Evolutionary conservation across 2,329 filamentous ascomycete species (phyloP).

Genomic region (Ophiostoma perfectum): DNA sequence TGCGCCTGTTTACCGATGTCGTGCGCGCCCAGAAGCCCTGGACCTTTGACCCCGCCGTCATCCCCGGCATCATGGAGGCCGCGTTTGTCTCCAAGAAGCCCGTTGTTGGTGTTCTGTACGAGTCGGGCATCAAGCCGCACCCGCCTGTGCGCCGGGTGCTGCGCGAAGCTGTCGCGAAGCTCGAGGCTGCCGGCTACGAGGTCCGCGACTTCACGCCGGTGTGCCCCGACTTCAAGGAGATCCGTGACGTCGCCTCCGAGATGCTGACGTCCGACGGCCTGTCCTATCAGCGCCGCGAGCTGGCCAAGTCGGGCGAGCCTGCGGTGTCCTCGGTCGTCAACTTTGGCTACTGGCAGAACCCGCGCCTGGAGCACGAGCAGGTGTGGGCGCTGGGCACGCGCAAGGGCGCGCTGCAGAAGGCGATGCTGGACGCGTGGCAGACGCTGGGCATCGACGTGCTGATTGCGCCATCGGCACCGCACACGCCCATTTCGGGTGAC

Average conservation of each 20-base stretch:
- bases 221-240: conserved; percentile 25
- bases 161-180: conserved; percentile 38
- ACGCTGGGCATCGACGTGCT: conserved; percentile 24
- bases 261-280: conserved; percentile 24
- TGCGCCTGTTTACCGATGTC: conserved; percentile 50
- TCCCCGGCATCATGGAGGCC: conserved; percentile 58
- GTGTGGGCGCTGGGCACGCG: conserved; percentile 25
- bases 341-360: conserved; percentile 26
- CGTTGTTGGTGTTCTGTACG: conserved; percentile 50
- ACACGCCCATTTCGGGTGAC: conserved; percentile 19
- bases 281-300: conserved; percentile 24
- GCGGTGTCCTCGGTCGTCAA: conserved; percentile 22
- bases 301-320: conserved; percentile 24
- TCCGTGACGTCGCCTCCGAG: conserved; percentile 22
- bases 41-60: conserved; percentile 73
- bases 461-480: conserved; percentile 22
- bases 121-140: conserved; percentile 49
- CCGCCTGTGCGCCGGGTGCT: conserved; percentile 55
- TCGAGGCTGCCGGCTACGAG: conserved; percentile 53
- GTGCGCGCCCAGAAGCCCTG: conserved; percentile 46
- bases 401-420: conserved; percentile 24
- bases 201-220: conserved; percentile 32
- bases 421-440: conserved; percentile 26
- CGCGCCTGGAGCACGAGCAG: conserved; percentile 23
- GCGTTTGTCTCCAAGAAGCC: conserved; percentile 34